phyloP scores from a whole-genome alignment of 768 basidiomycete genomes.

The Russula abietina region DNA sequence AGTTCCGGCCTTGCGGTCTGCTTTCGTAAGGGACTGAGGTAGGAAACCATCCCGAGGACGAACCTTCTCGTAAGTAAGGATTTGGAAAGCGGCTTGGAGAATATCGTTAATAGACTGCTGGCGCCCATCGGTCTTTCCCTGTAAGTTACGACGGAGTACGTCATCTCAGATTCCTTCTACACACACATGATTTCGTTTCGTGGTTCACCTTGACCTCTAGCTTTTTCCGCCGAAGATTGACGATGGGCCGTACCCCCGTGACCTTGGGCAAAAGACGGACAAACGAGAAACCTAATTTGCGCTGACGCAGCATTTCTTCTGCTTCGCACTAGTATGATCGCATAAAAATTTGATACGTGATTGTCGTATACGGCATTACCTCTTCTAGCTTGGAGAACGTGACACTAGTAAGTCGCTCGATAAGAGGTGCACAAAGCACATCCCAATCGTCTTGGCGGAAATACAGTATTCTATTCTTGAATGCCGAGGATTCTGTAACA shows the following conservation, averaged over 20 bases:
- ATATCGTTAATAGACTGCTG: slow-evolving; percentile 81
- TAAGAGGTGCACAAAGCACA: slow-evolving; percentile 71
- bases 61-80: slow-evolving; percentile 86
- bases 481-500: slow-evolving; percentile 85
- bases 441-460: slow-evolving; percentile 95
- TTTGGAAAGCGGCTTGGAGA: slow-evolving; percentile 76
- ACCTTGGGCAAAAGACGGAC: slow-evolving; percentile 91
- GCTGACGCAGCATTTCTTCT: slow-evolving; percentile 58
- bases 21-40: neutral
- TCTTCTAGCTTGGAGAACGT: slow-evolving; percentile 67
- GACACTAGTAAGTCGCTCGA: slow-evolving; percentile 61
- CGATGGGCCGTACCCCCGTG: slow-evolving; percentile 89
- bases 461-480: slow-evolving; percentile 76
- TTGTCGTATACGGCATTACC: slow-evolving; percentile 38
- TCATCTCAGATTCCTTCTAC: slow-evolving; percentile 30
- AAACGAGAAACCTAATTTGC: slow-evolving; percentile 76
- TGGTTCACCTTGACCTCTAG: slow-evolving; percentile 30
- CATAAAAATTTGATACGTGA: neutral
- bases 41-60: slow-evolving; percentile 9
- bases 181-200: neutral
- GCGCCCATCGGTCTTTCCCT: slow-evolving; percentile 20
- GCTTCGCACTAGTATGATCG: slow-evolving; percentile 49
- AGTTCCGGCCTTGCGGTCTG: slow-evolving; percentile 58
- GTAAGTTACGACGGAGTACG: neutral
- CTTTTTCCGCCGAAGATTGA: slow-evolving; percentile 69